Percentiles rank a stretch among this genome's conserved stretches.
These are phyloP conservation scores for Eucalyptus tenuipes DNA, from an alignment of 345 rosid genomes.

Conservation along the genomic window DNA sequence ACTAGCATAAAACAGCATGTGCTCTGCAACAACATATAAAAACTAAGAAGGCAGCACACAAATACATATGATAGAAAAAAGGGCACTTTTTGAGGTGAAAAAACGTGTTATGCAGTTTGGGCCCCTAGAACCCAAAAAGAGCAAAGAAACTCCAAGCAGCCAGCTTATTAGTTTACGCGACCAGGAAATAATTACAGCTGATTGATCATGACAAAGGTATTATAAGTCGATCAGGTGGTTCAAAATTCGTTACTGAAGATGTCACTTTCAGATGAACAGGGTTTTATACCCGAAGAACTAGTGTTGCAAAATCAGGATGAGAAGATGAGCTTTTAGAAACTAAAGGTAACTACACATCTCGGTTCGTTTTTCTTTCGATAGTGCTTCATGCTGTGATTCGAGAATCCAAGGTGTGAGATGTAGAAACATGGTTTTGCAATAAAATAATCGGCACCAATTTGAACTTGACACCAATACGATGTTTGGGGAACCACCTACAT, in stretches of 20 bases:
- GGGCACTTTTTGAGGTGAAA: not conserved
- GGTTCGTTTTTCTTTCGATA: not conserved
- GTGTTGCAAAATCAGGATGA: not conserved
- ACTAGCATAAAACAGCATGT: conserved; percentile 91
- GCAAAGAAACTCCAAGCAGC: not conserved
- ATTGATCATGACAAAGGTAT: not conserved
- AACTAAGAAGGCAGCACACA: not conserved
- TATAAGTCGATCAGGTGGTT: not conserved
- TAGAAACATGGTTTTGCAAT: not conserved
- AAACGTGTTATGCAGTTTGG: not conserved
- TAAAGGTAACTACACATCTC: not conserved
- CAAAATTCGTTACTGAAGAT: not conserved
- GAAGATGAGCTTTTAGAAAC: not conserved
- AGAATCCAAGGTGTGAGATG: not conserved
- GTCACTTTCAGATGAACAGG: not conserved
- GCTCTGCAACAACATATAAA: conserved; percentile 41
- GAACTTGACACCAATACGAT: not conserved
- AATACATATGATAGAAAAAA: not conserved
- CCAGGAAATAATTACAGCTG: not conserved
- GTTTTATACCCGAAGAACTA: not conserved
- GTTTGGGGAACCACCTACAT: not conserved
- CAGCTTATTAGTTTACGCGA: not conserved
- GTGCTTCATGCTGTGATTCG: not conserved
- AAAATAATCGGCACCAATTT: not conserved
- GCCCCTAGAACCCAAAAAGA: not conserved